Conservation (phyloP, 1,284 basidiomycete genomes). For the Ustilago sp. region DNA sequence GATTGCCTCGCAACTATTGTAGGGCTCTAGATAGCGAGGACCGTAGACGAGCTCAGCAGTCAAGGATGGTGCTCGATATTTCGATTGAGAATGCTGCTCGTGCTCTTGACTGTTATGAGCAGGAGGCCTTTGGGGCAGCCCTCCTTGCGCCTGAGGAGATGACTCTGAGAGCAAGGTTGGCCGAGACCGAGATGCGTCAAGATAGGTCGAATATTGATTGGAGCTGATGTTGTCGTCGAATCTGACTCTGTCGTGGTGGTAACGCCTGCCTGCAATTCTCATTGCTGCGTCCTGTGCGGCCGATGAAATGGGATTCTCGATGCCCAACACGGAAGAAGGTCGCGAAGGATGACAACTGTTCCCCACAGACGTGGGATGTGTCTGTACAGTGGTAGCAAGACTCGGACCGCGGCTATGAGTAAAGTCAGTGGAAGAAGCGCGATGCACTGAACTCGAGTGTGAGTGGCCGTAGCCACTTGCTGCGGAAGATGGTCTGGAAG, state of each 20-base stretch:
- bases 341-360: constrained; percentile 1
- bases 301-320: neutral
- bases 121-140: neutral
- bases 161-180: neutral
- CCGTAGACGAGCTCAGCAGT: constrained; percentile 7
- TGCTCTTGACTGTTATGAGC: neutral
- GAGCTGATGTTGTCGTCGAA: neutral
- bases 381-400: constrained; percentile 11
- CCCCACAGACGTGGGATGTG: neutral
- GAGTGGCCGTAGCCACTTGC: neutral
- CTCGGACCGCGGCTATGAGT: constrained; percentile 17
- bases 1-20: constrained; percentile 36
- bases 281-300: neutral
- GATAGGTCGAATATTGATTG: neutral
- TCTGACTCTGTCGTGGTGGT: neutral
- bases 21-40: constrained; percentile 25
- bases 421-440: constrained; percentile 4
- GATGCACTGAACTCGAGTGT: constrained; percentile 6
- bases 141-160: neutral
- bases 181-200: neutral
- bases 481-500: neutral
- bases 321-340: constrained; percentile 1
- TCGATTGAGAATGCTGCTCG: neutral
- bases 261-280: neutral
- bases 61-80: neutral